These are phyloP conservation scores for Parafenestella ontariensis DNA, from an alignment of 2,329 filamentous ascomycete genomes.

Conservation along the genomic window DNA sequence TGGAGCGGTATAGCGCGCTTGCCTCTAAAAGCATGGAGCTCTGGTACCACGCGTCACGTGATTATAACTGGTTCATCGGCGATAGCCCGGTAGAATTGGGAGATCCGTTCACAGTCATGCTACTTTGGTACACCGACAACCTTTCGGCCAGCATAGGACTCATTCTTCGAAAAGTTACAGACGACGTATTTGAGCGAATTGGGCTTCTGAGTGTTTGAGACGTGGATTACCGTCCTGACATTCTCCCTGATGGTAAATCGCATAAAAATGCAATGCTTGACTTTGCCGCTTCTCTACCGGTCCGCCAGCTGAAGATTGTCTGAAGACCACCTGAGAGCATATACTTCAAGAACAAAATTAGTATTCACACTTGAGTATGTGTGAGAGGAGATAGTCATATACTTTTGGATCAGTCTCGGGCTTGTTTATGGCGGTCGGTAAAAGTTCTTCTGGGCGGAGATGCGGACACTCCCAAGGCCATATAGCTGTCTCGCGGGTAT, in stretches of 20 bases:
- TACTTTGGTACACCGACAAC: background rate
- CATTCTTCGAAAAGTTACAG: background rate
- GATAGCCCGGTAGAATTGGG: background rate
- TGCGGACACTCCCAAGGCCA: too few relatives aligned
- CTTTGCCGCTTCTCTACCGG: background rate
- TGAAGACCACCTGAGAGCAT: background rate
- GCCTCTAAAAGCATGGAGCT: background rate
- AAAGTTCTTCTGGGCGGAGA: too few relatives aligned
- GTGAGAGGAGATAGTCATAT: too few relatives aligned
- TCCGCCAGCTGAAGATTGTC: background rate
- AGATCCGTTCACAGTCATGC: background rate
- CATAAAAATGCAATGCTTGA: background rate
- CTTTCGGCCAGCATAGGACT: background rate
- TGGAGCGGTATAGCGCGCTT: background rate
- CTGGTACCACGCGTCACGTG: background rate
- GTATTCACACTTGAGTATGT: too few relatives aligned
- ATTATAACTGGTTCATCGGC: background rate
- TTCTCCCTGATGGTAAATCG: too few relatives aligned
- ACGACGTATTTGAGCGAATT: background rate
- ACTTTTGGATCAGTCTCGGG: too few relatives aligned
- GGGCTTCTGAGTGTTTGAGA: background rate
- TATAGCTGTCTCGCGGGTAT: too few relatives aligned
- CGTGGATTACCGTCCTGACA: too few relatives aligned
- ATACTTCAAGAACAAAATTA: background rate
- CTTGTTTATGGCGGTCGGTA: too few relatives aligned